Evolutionary conservation across 805 yeast species (phyloP), one percentile per base, ranked within the genome.

Genomic region (Metschnikowia koreensis): DNA sequence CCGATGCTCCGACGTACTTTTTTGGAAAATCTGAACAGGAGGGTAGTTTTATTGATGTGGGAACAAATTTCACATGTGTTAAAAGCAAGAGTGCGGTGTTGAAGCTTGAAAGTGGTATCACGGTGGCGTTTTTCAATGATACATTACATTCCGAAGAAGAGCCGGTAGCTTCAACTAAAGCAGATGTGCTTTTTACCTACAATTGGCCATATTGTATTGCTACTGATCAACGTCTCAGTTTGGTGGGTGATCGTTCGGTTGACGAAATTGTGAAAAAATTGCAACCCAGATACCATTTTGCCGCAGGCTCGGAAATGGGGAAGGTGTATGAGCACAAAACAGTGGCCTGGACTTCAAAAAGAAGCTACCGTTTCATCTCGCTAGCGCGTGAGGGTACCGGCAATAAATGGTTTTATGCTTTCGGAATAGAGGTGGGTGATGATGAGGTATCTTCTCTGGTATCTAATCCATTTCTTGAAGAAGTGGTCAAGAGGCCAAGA

Each of bases 401-500:
- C 0, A 74, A 75, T 9, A 68, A 70, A 51, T 89, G 93, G 92
- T 84, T 82, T 55, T 89, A 89, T 69, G 96, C 96, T 0, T 88
- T 88, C 31, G 70, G 65, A 16, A 63, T 64, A 2, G 44, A 51
- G 5, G 54, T 54, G 1, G 60, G 59, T 4, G 67, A 70, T 0
- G 59, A 62, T 16, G 53, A 53, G 16, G 40, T 44, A 2, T 62
- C 46, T 59, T 15, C 53, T 54, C 2, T 41, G 34, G 46, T 50
- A 46, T 6, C 50, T 50, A 43, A 57, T 48, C 76, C 76, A 1
- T 72, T 66, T 48, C 16, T 34, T 8, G 26, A 26, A 9, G 42
- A 47, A 12, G 40, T 38, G 5, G 42, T 42, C 16, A 53, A 48
- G 27, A 41, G 52, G 3, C 29, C 34, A 12, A 38, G 48, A 7